Conservation (phyloP, 306 rosid species). For the Nissolia schottii region DNA sequence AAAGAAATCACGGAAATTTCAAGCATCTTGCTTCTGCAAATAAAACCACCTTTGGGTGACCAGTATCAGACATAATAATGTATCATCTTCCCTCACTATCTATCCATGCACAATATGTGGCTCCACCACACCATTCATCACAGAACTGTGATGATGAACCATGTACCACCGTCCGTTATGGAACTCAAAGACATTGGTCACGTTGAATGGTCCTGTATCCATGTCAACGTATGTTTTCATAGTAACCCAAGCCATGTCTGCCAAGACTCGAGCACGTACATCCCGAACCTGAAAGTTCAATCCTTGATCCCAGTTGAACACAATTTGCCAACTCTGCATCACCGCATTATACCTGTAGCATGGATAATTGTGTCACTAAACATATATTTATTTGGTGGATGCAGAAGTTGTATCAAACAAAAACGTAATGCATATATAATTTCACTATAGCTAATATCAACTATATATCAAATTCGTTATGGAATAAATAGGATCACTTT, state of each 20-base stretch:
- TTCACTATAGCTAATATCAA: slow-evolving; percentile 9
- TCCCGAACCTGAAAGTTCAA: slow-evolving; percentile 85
- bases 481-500: not conserved
- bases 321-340: slow-evolving; percentile 82
- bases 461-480: not conserved
- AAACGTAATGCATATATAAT: not conserved
- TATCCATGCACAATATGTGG: slow-evolving; percentile 67
- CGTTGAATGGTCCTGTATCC: slow-evolving; percentile 79
- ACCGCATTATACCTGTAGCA: slow-evolving; percentile 69
- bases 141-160: slow-evolving; percentile 96
- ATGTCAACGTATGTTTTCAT: slow-evolving; percentile 80
- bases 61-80: slow-evolving; percentile 46
- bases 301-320: slow-evolving; percentile 88
- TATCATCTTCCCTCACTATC: slow-evolving; percentile 31
- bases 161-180: slow-evolving; percentile 82
- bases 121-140: slow-evolving; percentile 70
- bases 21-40: slow-evolving; percentile 55
- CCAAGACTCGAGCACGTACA: slow-evolving; percentile 73
- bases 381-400: not conserved
- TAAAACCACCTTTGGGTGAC: slow-evolving; percentile 46
- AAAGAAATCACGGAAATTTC: slow-evolving; percentile 44
- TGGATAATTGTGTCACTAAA: not conserved
- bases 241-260: slow-evolving; percentile 96
- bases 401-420: not conserved
- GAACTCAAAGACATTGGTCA: slow-evolving; percentile 75